Evolutionary conservation across 306 rosid genomes (phyloP).

Genomic region (Canavalia gladiata): DNA sequence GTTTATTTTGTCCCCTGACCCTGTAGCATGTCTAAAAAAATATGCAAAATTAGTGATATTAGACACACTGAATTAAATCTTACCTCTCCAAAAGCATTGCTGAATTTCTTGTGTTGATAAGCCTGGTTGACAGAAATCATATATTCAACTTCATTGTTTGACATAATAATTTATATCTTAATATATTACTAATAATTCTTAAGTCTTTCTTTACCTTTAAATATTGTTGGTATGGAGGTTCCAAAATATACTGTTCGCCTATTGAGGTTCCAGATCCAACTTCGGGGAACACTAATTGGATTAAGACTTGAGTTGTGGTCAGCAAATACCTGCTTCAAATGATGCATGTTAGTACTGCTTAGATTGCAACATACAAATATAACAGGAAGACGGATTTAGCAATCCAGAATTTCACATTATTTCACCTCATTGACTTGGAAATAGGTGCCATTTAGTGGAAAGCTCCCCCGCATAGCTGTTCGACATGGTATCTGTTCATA

Average conservation of each 20-base stretch:
- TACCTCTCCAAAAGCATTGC: constrained; percentile 95
- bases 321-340: constrained; percentile 64
- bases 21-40: not conserved
- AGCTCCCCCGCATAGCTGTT: constrained; percentile 95
- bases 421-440: constrained; percentile 97
- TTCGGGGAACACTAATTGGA: constrained; percentile 72
- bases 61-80: constrained; percentile 40
- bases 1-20: constrained; percentile 23
- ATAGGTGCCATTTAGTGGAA: constrained; percentile 95
- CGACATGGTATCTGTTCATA: constrained; percentile 88
- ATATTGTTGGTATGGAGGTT: constrained; percentile 70
- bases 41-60: constrained; percentile 24
- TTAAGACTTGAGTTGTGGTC: constrained; percentile 66
- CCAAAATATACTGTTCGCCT: constrained; percentile 77
- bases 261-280: constrained; percentile 69
- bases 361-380: constrained; percentile 36
- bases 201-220: constrained; percentile 65
- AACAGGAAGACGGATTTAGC: constrained; percentile 33
- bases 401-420: constrained; percentile 10
- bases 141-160: constrained; percentile 38
- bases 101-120: constrained; percentile 86
- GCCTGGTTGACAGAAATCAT: constrained; percentile 63
- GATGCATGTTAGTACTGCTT: constrained; percentile 32
- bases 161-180: not conserved
- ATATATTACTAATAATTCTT: constrained; percentile 15